Conservation (phyloP, 257 asterid genomes). For the Jacaranda mimosifolia region DNA sequence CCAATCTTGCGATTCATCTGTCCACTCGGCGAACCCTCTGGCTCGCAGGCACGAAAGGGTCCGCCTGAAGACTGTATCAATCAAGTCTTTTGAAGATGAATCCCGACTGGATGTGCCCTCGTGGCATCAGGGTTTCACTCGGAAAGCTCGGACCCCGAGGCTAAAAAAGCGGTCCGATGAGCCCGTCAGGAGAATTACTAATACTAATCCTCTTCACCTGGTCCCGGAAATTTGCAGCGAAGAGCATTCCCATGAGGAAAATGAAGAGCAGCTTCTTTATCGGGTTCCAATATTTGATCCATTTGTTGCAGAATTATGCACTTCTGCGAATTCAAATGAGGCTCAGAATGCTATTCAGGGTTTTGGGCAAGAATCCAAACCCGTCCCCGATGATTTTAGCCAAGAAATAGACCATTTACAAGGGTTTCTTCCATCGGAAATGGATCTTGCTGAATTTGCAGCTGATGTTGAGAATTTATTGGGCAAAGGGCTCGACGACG, state of each 20-base stretch:
- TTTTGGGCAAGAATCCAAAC: slow-evolving; percentile 25
- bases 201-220: slow-evolving; percentile 42
- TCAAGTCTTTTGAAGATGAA: slow-evolving; percentile 31
- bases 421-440: slow-evolving; percentile 71
- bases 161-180: slow-evolving; percentile 32
- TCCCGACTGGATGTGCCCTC: slow-evolving; percentile 38
- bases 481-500: slow-evolving; percentile 79
- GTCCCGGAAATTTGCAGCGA: slow-evolving; percentile 74
- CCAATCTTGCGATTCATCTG: slow-evolving; percentile 73
- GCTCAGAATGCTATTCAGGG: slow-evolving; percentile 7
- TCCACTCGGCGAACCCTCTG: slow-evolving; percentile 82
- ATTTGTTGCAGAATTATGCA: slow-evolving; percentile 53
- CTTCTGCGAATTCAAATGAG: slow-evolving; percentile 40
- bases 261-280: slow-evolving; percentile 70
- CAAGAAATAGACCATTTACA: slow-evolving; percentile 37
- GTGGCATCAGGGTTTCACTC: slow-evolving; percentile 74
- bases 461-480: slow-evolving; percentile 81
- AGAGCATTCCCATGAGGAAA: slow-evolving; percentile 59
- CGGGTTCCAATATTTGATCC: slow-evolving; percentile 82
- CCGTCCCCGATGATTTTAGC: slow-evolving; percentile 7
- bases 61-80: slow-evolving; percentile 60
- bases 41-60: slow-evolving; percentile 82
- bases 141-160: slow-evolving; percentile 77
- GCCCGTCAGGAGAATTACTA: neutral
- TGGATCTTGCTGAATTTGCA: slow-evolving; percentile 84